Evolutionary conservation across 441 rosid species (phyloP).

Genomic region (Biscutella auriculata): DNA sequence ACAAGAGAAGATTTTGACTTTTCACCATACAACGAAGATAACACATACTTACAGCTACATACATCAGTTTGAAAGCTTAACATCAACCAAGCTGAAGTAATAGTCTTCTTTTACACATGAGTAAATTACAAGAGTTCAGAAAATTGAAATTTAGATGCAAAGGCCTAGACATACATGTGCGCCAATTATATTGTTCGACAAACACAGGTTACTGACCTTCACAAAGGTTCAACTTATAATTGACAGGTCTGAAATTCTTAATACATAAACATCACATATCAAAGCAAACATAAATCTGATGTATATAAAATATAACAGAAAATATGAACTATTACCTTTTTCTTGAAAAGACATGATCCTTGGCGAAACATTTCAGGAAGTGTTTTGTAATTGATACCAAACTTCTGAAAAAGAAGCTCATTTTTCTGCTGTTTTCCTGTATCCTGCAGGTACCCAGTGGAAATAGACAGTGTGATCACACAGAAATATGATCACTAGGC

Average conservation of each 20-base stretch:
- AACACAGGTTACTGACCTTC: not conserved
- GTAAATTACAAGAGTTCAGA: not conserved
- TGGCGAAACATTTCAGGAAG: conserved; percentile 67
- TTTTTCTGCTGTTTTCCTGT: conserved; percentile 71
- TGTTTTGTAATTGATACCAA: conserved; percentile 67
- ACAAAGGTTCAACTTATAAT: not conserved
- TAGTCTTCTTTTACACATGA: not conserved
- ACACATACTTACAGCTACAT: not conserved
- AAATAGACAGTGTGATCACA: conserved; percentile 2
- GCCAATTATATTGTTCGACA: not conserved
- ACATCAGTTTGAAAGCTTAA: not conserved
- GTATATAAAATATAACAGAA: not conserved
- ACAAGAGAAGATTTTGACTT: not conserved
- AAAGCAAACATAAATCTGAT: not conserved
- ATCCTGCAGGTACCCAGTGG: conserved; percentile 33
- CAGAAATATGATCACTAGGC: not conserved
- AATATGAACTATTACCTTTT: conserved; percentile 34
- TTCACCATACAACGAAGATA: not conserved
- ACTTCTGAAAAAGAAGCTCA: conserved; percentile 70
- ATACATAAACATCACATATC: not conserved
- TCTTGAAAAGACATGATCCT: conserved; percentile 69
- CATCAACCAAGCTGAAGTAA: conserved; percentile 1
- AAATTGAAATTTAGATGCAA: not conserved
- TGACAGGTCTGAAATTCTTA: not conserved
- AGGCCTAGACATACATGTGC: not conserved